Percentiles rank a stretch among this genome's conserved stretches.
These are phyloP conservation scores for Ascochyta fabae DNA, from an alignment of 2,329 filamentous ascomycete genomes.

Conservation along the genomic window DNA sequence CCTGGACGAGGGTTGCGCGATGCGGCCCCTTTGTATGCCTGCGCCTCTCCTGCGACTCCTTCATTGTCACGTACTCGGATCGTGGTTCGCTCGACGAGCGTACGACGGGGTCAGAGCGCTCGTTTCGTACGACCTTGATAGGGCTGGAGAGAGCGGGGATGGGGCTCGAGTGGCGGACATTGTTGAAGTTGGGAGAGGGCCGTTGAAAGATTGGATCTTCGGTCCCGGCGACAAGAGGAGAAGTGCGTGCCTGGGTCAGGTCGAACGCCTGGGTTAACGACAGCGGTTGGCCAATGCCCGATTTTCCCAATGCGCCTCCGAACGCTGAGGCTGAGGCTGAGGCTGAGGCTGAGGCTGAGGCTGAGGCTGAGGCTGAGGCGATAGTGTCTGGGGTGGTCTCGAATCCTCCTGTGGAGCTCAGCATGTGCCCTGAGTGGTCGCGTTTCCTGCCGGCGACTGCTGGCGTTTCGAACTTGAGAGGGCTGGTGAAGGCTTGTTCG, in stretches of 20 bases:
- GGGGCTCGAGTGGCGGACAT: conserved; percentile 48
- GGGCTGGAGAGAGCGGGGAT: conserved; percentile 48
- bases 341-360: conserved; percentile 45
- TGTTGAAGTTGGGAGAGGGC: conserved; percentile 53
- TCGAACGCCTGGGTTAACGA: conserved; percentile 56
- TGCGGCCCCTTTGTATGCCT: conserved; percentile 28
- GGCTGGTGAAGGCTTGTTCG: conserved; percentile 36
- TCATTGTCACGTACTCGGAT: conserved; percentile 53
- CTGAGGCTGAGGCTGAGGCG: conserved; percentile 40
- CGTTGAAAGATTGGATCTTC: conserved; percentile 55
- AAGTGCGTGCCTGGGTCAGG: conserved; percentile 55
- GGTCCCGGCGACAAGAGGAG: conserved; percentile 47
- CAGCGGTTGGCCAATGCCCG: conserved; percentile 38
- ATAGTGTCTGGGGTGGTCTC: conserved; percentile 52
- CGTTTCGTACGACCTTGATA: conserved; percentile 33
- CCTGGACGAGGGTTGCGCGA: conserved; percentile 16
- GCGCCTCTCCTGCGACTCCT: conserved; percentile 53
- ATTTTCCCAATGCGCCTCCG: conserved; percentile 29
- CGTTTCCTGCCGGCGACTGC: conserved; percentile 50
- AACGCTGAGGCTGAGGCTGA: conserved; percentile 45
- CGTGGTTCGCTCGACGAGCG: conserved; percentile 51
- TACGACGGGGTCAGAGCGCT: conserved; percentile 30
- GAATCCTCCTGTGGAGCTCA: conserved; percentile 48
- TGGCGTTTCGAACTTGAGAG: conserved; percentile 52
- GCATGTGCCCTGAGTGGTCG: conserved; percentile 47